These are phyloP conservation scores for Tieghemostelium lacteum DNA, from an alignment of 78 protist species.

Conservation along the genomic window DNA sequence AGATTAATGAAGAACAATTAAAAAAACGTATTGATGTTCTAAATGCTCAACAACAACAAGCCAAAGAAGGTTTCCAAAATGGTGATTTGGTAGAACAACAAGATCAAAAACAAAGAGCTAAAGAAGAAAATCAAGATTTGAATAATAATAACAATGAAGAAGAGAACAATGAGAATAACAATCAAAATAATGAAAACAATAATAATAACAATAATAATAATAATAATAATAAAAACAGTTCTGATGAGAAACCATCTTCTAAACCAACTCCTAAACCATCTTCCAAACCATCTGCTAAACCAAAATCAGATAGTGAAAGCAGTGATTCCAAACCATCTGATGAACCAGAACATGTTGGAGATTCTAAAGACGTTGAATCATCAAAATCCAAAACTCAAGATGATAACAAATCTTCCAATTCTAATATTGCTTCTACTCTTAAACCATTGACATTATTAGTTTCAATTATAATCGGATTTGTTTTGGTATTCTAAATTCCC, in stretches of 20 bases:
- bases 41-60: background rate
- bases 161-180: background rate
- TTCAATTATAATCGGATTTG: background rate
- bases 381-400: background rate
- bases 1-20: background rate
- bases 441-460: too few species aligned
- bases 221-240: background rate
- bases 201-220: too few species aligned
- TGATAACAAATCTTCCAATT: background rate
- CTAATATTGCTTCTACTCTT: background rate
- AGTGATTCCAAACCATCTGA: background rate
- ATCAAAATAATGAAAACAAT: too few species aligned
- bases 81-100: background rate
- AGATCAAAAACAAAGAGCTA: background rate
- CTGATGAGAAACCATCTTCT: background rate
- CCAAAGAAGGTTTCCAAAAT: background rate
- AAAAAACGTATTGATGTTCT: too few species aligned
- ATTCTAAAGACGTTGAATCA: background rate
- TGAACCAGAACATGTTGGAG: background rate
- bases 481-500: too few species aligned
- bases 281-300: background rate
- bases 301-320: background rate
- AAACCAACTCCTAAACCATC: background rate
- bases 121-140: background rate
- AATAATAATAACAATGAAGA: background rate